A percentile compares a stretch with the other conserved stretches of the same genome.
These are phyloP conservation scores for Pholiota microspora DNA, from an alignment of 768 basidiomycete species.

Conservation along the genomic window DNA sequence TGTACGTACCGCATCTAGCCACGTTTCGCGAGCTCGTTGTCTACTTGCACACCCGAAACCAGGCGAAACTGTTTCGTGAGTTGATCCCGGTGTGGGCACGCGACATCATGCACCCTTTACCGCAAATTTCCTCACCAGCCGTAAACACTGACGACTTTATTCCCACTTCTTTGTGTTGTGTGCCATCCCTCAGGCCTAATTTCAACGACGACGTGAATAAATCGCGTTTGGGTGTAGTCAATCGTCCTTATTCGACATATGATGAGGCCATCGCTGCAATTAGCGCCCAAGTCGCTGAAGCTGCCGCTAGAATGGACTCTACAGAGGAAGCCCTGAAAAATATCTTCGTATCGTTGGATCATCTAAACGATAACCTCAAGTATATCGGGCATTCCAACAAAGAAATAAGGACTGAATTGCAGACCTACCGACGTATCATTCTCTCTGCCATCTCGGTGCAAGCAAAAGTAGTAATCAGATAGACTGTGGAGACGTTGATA, in stretches of 20 bases:
- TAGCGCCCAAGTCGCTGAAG: conserved; percentile 28
- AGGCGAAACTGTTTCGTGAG: conserved; percentile 32
- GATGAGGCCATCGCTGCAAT: conserved; percentile 19
- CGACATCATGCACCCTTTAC: conserved; percentile 34
- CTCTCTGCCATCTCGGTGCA: too few relatives aligned
- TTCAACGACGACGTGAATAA: too few relatives aligned
- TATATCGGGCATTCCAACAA: conserved; percentile 31
- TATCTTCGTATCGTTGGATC: conserved; percentile 23
- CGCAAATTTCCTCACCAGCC: background rate
- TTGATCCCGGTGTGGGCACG: conserved; percentile 37
- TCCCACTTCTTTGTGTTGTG: conserved; percentile 2
- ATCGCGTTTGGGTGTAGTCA: too few relatives aligned
- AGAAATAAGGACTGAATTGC: conserved; percentile 32
- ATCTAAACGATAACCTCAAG: conserved; percentile 32
- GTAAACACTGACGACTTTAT: background rate
- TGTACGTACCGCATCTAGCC: conserved; percentile 31
- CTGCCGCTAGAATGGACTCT: conserved; percentile 1
- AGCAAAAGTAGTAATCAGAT: too few relatives aligned
- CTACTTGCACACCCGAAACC: conserved; percentile 38
- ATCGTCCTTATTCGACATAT: too few relatives aligned
- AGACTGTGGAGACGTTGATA: too few relatives aligned
- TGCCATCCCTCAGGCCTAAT: too few relatives aligned
- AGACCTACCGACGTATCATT: conserved; percentile 24
- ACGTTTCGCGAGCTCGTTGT: conserved; percentile 34
- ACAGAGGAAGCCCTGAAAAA: conserved; percentile 22